Evolutionary conservation across 345 rosid genomes (phyloP), one percentile per base, ranked within the genome.

Genomic region (Eucalyptus polybractea): DNA sequence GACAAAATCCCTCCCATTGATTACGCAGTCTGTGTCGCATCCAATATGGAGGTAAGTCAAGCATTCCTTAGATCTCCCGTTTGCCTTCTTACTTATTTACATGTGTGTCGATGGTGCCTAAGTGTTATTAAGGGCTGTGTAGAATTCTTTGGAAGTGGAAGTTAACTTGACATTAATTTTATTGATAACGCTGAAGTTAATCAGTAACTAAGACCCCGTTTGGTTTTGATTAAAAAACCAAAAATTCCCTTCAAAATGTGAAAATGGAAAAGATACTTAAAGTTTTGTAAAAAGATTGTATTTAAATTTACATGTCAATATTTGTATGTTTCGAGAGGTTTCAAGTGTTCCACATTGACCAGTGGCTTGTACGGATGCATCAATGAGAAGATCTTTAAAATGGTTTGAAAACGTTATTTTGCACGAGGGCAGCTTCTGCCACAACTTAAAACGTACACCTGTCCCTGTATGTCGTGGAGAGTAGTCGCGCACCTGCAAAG

Each of bases 1-100:
- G 99, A 96, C 93, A 97, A 97, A 91, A 89, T 80, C 88, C 95
- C 94, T 87, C 96, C 99, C 60, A 91, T 93, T 86, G 88, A 91
- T 86, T 95, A 96, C 90, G 94, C 91, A 76, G 96, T 93, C 60
- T 87, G 88, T 86, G 87, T 95, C 90, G 91, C 98, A 47, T 90
- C 92, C 87, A 92, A 94, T 88, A 96, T 96, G 98, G 93, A 92
- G 95, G 99, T 97, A 90, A 90, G 89, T 89, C 54, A 42, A 83
- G 45, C 87, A 50, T 87, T 42, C 72, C 29, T 6, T 42, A 27
- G 21, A 7, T 76, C 13, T 72, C 53, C 31, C 31, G 37, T 87
- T 76, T 69, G 72, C 47, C 4, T 19, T 69, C 51, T 86, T 49
- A 33, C 29, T 17, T 9, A 27, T 29, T 13, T 50, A 50, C 51